Evolutionary conservation across 371 early-diverging fungal species (phyloP).

Genomic region (Circinella minor): DNA sequence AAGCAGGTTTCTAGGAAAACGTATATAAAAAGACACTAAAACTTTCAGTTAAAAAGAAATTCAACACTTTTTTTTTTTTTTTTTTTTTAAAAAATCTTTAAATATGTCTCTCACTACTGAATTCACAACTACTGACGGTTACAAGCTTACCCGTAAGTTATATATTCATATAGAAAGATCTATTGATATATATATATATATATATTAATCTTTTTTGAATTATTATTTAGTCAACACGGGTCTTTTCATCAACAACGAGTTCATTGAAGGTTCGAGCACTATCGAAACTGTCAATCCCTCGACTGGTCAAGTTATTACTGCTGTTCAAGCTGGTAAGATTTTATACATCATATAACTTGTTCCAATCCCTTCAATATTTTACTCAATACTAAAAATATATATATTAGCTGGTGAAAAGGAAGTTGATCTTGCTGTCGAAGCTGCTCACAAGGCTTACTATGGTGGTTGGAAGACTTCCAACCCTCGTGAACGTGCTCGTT

Average conservation of each 20-base stretch:
- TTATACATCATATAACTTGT: too few species aligned
- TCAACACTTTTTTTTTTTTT: background rate
- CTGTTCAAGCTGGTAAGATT: slow-evolving; percentile 49
- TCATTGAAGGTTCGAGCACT: slow-evolving; percentile 43
- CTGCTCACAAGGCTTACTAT: slow-evolving; percentile 51
- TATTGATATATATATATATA: background rate
- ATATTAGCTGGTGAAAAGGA: slow-evolving; percentile 48
- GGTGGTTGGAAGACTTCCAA: slow-evolving; percentile 42
- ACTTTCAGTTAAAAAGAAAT: background rate
- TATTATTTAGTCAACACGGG: slow-evolving; percentile 47
- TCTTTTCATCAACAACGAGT: slow-evolving; percentile 62
- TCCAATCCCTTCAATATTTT: background rate
- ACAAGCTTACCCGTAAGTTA: slow-evolving; percentile 40
- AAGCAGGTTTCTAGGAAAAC: background rate
- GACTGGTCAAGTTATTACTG: slow-evolving; percentile 39
- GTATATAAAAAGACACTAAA: background rate
- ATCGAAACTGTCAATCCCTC: slow-evolving; percentile 57
- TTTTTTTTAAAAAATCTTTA: background rate
- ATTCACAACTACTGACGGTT: slow-evolving; percentile 38
- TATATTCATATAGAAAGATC: background rate
- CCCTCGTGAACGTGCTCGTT: slow-evolving; percentile 37
- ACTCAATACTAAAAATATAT: background rate
- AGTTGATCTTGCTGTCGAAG: slow-evolving; percentile 54
- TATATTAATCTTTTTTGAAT: too few species aligned
- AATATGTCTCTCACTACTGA: slow-evolving; percentile 14